These are phyloP conservation scores for Lachnellula hyalina DNA, from an alignment of 2,329 filamentous ascomycete genomes.

Conservation along the genomic window DNA sequence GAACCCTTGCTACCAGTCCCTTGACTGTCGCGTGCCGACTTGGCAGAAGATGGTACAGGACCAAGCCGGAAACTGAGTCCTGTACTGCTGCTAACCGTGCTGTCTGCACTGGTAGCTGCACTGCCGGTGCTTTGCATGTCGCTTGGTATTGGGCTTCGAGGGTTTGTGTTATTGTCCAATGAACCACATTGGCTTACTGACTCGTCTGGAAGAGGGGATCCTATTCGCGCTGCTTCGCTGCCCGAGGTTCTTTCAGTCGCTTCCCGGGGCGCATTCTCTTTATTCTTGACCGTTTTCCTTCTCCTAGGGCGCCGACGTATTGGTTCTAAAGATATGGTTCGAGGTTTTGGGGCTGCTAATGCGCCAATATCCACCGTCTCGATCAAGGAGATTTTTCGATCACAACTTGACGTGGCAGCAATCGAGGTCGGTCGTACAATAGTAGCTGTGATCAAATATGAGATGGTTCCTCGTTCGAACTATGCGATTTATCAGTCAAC, in stretches of 20 bases:
- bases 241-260: constrained; percentile 19
- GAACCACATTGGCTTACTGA: constrained; percentile 31
- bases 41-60: constrained; percentile 31
- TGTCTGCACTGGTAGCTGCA: constrained; percentile 66
- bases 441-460: constrained; percentile 85
- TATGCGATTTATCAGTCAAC: constrained; percentile 36
- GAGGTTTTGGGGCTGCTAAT: constrained; percentile 67
- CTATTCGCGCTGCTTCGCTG: constrained; percentile 18
- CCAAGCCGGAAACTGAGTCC: constrained; percentile 41
- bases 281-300: constrained; percentile 23
- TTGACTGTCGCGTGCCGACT: constrained; percentile 42
- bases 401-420: constrained; percentile 71
- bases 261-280: constrained; percentile 18
- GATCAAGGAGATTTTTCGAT: constrained; percentile 71
- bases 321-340: constrained; percentile 82
- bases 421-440: constrained; percentile 86
- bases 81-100: constrained; percentile 38
- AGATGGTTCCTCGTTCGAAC: constrained; percentile 93
- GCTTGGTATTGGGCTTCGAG: constrained; percentile 42
- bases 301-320: constrained; percentile 66
- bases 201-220: constrained; percentile 28
- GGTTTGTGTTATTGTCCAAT: constrained; percentile 37
- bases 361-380: constrained; percentile 82
- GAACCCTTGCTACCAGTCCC: constrained; percentile 45
- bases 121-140: constrained; percentile 65